Evolutionary conservation across 2,329 filamentous ascomycete species (phyloP).

Genomic region (Simplicillium aogashimaense): DNA sequence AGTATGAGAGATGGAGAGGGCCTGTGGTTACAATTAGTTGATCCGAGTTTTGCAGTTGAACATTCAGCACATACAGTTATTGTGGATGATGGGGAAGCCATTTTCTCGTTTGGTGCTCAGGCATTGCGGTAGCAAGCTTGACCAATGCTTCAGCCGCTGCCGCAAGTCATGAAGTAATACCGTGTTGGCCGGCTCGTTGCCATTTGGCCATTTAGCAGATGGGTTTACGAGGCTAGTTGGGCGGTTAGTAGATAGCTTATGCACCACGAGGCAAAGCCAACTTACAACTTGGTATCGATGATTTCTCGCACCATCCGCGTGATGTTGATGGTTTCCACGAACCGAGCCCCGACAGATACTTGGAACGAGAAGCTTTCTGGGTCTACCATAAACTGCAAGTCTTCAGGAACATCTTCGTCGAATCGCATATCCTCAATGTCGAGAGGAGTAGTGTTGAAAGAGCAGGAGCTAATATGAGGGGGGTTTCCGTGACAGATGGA

Average conservation of each 20-base stretch:
- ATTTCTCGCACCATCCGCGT: slow-evolving; percentile 19
- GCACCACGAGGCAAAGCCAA: background rate
- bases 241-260: slow-evolving; percentile 3
- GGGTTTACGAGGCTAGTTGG: slow-evolving; percentile 15
- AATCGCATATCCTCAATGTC: slow-evolving; percentile 30
- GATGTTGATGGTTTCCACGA: slow-evolving; percentile 22
- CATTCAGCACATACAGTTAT: slow-evolving; percentile 13
- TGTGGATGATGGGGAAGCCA: slow-evolving; percentile 7
- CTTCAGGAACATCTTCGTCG: slow-evolving; percentile 29
- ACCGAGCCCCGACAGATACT: slow-evolving; percentile 24
- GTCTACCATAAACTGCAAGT: slow-evolving; percentile 23
- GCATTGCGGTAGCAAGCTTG: slow-evolving; percentile 23
- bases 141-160: slow-evolving; percentile 23
- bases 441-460: slow-evolving; percentile 27
- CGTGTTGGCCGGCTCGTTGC: slow-evolving; percentile 9
- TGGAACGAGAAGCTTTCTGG: slow-evolving; percentile 19
- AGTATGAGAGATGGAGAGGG: slow-evolving; percentile 31
- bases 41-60: background rate
- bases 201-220: slow-evolving; percentile 6
- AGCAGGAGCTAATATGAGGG: slow-evolving; percentile 28
- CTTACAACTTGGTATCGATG: slow-evolving; percentile 23
- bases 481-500: slow-evolving; percentile 35
- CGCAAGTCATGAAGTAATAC: slow-evolving; percentile 15
- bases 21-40: slow-evolving; percentile 12
- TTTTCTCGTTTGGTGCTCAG: slow-evolving; percentile 14